Conservation (phyloP, 2,329 filamentous ascomycete species). For the Fusarium anthophilum region DNA sequence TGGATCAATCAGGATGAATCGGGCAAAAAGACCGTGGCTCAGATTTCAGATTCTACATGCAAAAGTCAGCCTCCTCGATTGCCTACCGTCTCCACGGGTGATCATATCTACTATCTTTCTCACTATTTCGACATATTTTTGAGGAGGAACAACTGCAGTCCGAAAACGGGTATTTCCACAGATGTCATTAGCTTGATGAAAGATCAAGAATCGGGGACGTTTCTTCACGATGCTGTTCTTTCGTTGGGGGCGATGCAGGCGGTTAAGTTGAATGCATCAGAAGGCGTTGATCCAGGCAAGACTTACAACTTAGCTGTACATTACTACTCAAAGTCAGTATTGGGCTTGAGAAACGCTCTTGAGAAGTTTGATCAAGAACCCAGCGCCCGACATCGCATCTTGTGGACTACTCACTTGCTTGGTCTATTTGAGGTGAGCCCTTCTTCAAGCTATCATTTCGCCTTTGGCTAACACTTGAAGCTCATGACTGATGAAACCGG, state of each 20-base stretch:
- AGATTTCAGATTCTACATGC: accelerated
- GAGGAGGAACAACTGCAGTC: conserved; percentile 42
- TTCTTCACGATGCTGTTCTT: conserved; percentile 44
- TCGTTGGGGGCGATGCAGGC: conserved; percentile 47
- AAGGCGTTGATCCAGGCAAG: background rate
- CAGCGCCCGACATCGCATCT: conserved; percentile 22
- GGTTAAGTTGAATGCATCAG: conserved; percentile 16
- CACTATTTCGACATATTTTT: conserved; percentile 46
- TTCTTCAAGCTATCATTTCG: no score
- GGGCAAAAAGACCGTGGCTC: background rate
- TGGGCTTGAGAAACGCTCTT: conserved; percentile 35
- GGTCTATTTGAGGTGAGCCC: conserved; percentile 51
- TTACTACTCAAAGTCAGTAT: conserved; percentile 43
- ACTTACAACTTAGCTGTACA: conserved; percentile 25
- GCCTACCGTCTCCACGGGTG: background rate
- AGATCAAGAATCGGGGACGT: conserved; percentile 7
- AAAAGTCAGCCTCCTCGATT: background rate
- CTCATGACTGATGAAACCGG: conserved; percentile 47
- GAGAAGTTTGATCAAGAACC: background rate
- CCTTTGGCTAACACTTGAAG: no score
- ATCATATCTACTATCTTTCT: conserved; percentile 36
- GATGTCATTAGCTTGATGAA: conserved; percentile 40
- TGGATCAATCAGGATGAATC: conserved; percentile 33
- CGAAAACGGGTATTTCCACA: background rate
- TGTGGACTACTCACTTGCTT: conserved; percentile 49